Base-by-base conservation (phyloP, 768 basidiomycete genomes). In the Phanerochaete sordida region DNA sequence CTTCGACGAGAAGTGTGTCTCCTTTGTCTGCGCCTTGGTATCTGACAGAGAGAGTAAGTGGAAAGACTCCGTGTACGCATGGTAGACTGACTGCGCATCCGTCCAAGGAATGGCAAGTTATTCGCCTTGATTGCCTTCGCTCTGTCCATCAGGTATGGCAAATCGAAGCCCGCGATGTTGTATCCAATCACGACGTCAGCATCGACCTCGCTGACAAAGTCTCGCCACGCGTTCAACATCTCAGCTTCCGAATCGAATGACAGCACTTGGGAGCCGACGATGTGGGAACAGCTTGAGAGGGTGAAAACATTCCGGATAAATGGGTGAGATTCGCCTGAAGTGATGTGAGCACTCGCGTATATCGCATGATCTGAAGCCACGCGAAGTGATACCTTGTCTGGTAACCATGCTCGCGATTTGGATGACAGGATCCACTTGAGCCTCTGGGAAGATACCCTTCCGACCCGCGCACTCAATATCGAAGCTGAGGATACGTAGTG, bases 381-480 rank as follows among this genome's bases (percentile, higher is more conserved):
- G 27, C 16, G 15, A 24, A 13, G 16, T 64, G 76, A n/a, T 57
- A 93, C 95, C 95, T 83, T 99, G 97, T 4, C 91, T 82, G 35
- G 95, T 98, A 12, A 98, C 96, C 97, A 98, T 98, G 72, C 93
- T 97, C 1, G 96, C 97, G 61, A 98, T 98, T 69, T 98, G 97
- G 66, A 98, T 98, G 57, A 99, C 93, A 9, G 96, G 96, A 73
- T 99, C 97, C 30, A 81, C 71, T 11, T 86, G 78, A 8, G 97
- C 81, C 69, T 98, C 97, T 0, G 97, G 97, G 69, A 99, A 99
- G 65, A 98, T 90, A 30, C 97, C 97, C 68, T 98, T 98, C 26
- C 97, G 79, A 23, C 97, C 97, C 0, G 97, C 97, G 74, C 97
- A 99, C 75, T 99, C 97, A 66, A 99, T 98, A 84, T 99, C 97